Conservation (phyloP, 2,329 filamentous ascomycete genomes). For the Colletotrichum chrysophilum region DNA sequence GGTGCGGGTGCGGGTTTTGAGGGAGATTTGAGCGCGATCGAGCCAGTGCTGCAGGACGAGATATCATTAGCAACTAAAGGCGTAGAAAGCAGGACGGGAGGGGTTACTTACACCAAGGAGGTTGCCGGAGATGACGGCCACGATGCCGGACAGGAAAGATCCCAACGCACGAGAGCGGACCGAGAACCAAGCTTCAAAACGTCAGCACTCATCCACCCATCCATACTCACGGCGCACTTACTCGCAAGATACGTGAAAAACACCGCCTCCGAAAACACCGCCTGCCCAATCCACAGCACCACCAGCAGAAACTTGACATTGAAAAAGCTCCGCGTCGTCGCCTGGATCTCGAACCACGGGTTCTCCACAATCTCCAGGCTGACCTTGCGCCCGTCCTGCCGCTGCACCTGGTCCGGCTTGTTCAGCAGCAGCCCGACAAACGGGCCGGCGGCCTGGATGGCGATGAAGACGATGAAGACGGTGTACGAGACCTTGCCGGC, state of each 20-base stretch:
- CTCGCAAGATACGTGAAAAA: conserved; percentile 71
- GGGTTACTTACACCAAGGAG: conserved; percentile 56
- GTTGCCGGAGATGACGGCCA: conserved; percentile 70
- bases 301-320: conserved; percentile 68
- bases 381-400: conserved; percentile 69
- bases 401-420: conserved; percentile 64
- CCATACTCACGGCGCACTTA: conserved; percentile 24
- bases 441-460: conserved; percentile 68
- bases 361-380: conserved; percentile 61
- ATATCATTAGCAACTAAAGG: too few species aligned
- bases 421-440: conserved; percentile 70
- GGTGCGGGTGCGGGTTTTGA: conserved; percentile 58
- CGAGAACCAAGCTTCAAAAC: conserved; percentile 64
- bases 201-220: conserved; percentile 14
- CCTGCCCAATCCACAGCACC: conserved; percentile 71
- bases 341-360: conserved; percentile 63
- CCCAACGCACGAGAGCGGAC: conserved; percentile 73
- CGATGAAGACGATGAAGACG: conserved; percentile 74
- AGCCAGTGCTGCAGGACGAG: conserved; percentile 47
- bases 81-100: too few species aligned
- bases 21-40: conserved; percentile 59
- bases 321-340: conserved; percentile 63
- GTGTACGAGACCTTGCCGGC: conserved; percentile 72
- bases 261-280: conserved; percentile 74
- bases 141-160: conserved; percentile 72